Percentiles rank a stretch among this genome's conserved stretches.
Evolutionary conservation across 169 alveolate genomes (phyloP).

Genomic region (Miamiensis avidus): DNA sequence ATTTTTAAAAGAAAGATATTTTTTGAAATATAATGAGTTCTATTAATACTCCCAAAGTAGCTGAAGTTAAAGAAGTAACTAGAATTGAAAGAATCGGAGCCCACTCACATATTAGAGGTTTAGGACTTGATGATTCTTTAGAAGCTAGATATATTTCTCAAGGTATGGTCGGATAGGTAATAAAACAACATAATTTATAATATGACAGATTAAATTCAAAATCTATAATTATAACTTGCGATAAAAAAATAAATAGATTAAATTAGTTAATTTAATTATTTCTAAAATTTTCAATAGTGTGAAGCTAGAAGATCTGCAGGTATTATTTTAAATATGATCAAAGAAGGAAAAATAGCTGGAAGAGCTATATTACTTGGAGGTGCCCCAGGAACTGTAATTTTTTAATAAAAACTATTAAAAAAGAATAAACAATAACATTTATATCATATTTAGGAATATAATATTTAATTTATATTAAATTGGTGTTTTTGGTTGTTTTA

Average conservation of each 20-base stretch:
- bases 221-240: not conserved
- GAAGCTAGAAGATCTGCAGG: slow-evolving; percentile 97
- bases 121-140: slow-evolving; percentile 96
- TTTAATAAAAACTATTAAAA: no score
- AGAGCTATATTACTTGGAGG: slow-evolving; percentile 98
- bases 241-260: not conserved
- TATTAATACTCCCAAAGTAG: slow-evolving; percentile 79
- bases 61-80: slow-evolving; percentile 89
- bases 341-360: slow-evolving; percentile 98
- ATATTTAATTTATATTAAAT: no score
- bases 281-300: no score
- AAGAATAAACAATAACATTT: not conserved
- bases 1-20: not conserved
- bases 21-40: slow-evolving; percentile 48
- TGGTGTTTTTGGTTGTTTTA: no score
- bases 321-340: slow-evolving; percentile 94
- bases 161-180: slow-evolving; percentile 94
- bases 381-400: slow-evolving; percentile 93
- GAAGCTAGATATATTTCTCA: slow-evolving; percentile 94
- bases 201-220: not conserved
- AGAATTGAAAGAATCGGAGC: slow-evolving; percentile 96
- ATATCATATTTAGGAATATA: no score
- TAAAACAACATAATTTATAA: slow-evolving; percentile 11
- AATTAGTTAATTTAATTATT: not conserved
- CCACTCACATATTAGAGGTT: slow-evolving; percentile 98